A percentile compares a stretch with the other conserved stretches of the same genome.
phyloP scores from a whole-genome alignment of 805 yeast genomes.

The Sungouiella thailandica region DNA sequence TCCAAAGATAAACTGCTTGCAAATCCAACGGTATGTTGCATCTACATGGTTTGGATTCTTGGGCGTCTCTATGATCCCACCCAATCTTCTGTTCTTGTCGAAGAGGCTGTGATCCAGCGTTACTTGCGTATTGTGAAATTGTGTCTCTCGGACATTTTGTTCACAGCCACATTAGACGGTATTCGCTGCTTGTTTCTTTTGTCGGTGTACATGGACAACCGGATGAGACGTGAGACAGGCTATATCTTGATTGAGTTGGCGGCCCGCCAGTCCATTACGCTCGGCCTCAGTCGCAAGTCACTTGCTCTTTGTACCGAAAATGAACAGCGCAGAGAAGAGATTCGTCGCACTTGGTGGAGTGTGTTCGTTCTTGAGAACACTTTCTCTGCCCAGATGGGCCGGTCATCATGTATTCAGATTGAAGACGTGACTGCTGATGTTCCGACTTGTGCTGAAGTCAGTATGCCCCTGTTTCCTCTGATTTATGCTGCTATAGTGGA shows the following conservation, averaged over 20 bases:
- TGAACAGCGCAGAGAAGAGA: slow-evolving; percentile 24
- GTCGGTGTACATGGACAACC: slow-evolving; percentile 40
- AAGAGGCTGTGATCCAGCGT: slow-evolving; percentile 22
- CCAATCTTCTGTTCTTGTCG: slow-evolving; percentile 7
- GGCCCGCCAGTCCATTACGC: slow-evolving; percentile 42
- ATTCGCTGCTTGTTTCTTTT: slow-evolving; percentile 39
- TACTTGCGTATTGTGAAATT: slow-evolving; percentile 39
- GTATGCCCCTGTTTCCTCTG: background rate
- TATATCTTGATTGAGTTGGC: slow-evolving; percentile 46
- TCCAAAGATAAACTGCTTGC: background rate
- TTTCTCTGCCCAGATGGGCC: slow-evolving; percentile 29
- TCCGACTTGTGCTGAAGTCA: slow-evolving; percentile 1
- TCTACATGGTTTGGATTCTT: slow-evolving; percentile 44
- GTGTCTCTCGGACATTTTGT: slow-evolving; percentile 37
- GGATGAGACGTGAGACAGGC: slow-evolving; percentile 44
- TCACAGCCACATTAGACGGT: slow-evolving; percentile 42
- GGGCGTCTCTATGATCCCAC: slow-evolving; percentile 26
- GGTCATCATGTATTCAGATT: slow-evolving; percentile 41
- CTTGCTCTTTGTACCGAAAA: background rate
- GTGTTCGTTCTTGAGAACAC: slow-evolving; percentile 32
- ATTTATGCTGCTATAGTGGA: slow-evolving; percentile 18
- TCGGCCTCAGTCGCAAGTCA: slow-evolving; percentile 41
- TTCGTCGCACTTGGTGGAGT: slow-evolving; percentile 42
- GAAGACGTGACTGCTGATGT: slow-evolving; percentile 41
- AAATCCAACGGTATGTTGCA: slow-evolving; percentile 30